Percentiles rank a stretch among this genome's conserved stretches.
phyloP scores from a whole-genome alignment of 1,284 basidiomycete species.

The Tetrapyrgos nigripes region DNA sequence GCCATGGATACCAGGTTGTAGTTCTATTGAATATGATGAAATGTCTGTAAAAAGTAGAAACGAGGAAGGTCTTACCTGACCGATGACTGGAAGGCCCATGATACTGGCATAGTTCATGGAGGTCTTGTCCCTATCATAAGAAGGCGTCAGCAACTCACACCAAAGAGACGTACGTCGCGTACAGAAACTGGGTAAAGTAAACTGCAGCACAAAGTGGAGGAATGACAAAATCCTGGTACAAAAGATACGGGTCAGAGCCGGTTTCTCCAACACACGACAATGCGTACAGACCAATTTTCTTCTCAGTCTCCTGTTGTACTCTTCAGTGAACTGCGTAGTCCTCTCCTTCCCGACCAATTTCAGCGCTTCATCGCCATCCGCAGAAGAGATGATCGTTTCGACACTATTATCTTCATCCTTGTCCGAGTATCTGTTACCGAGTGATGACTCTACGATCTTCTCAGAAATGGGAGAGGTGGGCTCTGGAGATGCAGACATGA shows the following conservation, averaged over 20 bases:
- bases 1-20: slow-evolving; percentile 72
- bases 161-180: slow-evolving; percentile 21
- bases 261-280: background rate
- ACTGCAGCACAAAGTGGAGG: slow-evolving; percentile 69
- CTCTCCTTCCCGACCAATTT: slow-evolving; percentile 61
- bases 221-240: slow-evolving; percentile 60
- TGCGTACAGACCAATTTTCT: slow-evolving; percentile 59
- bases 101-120: slow-evolving; percentile 73
- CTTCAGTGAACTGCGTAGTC: slow-evolving; percentile 60
- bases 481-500: background rate
- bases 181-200: slow-evolving; percentile 74
- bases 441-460: background rate
- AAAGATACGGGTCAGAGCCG: background rate
- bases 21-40: slow-evolving; percentile 50
- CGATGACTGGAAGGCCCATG: slow-evolving; percentile 69
- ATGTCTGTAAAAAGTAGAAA: slow-evolving; percentile 15
- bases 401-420: background rate
- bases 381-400: background rate
- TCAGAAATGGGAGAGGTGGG: background rate
- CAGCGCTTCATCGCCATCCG: slow-evolving; percentile 56
- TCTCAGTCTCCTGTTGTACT: slow-evolving; percentile 61
- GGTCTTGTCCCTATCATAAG: slow-evolving; percentile 68
- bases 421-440: background rate
- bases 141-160: background rate
- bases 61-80: slow-evolving; percentile 49